Evolutionary conservation across 73 alveolate species (phyloP).

Genomic region (Durusdinium trenchii): DNA sequence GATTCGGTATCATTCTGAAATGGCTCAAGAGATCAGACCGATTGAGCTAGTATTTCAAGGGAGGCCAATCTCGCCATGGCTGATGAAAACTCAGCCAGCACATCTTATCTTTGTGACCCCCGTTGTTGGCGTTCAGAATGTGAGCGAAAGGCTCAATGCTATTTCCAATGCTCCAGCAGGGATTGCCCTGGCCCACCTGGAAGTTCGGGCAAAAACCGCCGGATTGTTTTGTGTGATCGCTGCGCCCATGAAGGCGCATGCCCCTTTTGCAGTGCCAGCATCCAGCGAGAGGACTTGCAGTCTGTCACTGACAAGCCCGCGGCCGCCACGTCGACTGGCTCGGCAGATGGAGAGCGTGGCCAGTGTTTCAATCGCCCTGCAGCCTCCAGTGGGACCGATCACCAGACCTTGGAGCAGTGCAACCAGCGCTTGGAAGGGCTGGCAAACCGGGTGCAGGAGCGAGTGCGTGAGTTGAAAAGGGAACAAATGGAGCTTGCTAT

Average conservation of each 20-base stretch:
- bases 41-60: too few species aligned
- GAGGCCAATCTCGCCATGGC: too few species aligned
- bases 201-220: neutral
- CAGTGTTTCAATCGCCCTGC: neutral
- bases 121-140: neutral
- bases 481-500: neutral
- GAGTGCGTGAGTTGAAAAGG: neutral
- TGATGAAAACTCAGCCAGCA: neutral
- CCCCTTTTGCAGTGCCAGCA: slow-evolving; percentile 5
- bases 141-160: neutral
- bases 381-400: neutral
- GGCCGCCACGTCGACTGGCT: neutral
- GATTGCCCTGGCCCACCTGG: slow-evolving; percentile 58
- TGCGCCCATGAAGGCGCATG: slow-evolving; percentile 29
- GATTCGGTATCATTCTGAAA: too few species aligned
- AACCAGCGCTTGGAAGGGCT: slow-evolving; percentile 16
- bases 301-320: slow-evolving; percentile 67
- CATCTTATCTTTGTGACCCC: neutral
- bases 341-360: neutral
- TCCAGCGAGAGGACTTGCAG: slow-evolving; percentile 53
- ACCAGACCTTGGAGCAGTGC: slow-evolving; percentile 54
- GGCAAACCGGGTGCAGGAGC: slow-evolving; percentile 36
- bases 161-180: slow-evolving; percentile 39
- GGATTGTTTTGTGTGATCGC: slow-evolving; percentile 20
- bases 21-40: too few species aligned